A percentile compares a stretch with the other conserved stretches of the same genome.
These are phyloP conservation scores for Imleria badia DNA, from an alignment of 768 basidiomycete genomes.

Conservation along the genomic window DNA sequence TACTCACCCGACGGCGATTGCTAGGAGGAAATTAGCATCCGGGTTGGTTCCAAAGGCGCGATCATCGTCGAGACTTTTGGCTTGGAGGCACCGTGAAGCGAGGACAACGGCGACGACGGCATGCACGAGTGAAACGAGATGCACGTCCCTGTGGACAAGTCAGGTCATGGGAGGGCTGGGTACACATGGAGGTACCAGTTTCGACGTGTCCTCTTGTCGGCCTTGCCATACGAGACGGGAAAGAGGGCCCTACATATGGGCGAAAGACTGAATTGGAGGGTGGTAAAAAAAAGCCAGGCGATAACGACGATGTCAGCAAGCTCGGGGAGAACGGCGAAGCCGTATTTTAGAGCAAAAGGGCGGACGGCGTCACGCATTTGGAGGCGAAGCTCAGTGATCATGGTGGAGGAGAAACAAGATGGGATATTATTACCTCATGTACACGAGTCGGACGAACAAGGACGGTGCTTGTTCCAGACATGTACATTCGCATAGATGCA, in stretches of 20 bases:
- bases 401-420: neutral
- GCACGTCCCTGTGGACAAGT: conserved; percentile 53
- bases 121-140: conserved; percentile 72
- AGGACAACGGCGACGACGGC: conserved; percentile 66
- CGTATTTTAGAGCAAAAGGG: conserved; percentile 37
- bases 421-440: conserved; percentile 19
- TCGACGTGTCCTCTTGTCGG: conserved; percentile 47
- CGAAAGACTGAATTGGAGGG: conserved; percentile 56
- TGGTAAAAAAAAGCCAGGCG: conserved; percentile 56
- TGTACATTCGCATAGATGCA: conserved; percentile 31
- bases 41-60: conserved; percentile 77
- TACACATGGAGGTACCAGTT: conserved; percentile 49
- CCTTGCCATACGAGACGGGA: conserved; percentile 49
- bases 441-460: conserved; percentile 8
- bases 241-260: conserved; percentile 50
- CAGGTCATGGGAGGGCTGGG: neutral
- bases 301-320: conserved; percentile 54
- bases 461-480: conserved; percentile 19
- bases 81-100: conserved; percentile 52
- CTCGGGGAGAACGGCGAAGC: conserved; percentile 53
- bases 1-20: conserved; percentile 68
- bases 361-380: conserved; percentile 29
- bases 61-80: conserved; percentile 51
- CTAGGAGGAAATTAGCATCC: conserved; percentile 53
- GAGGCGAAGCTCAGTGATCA: conserved; percentile 31